Percentiles rank a stretch among this genome's conserved stretches.
These are phyloP conservation scores for Tylopilus vinaceipallidus DNA, from an alignment of 768 basidiomycete genomes.

Conservation along the genomic window DNA sequence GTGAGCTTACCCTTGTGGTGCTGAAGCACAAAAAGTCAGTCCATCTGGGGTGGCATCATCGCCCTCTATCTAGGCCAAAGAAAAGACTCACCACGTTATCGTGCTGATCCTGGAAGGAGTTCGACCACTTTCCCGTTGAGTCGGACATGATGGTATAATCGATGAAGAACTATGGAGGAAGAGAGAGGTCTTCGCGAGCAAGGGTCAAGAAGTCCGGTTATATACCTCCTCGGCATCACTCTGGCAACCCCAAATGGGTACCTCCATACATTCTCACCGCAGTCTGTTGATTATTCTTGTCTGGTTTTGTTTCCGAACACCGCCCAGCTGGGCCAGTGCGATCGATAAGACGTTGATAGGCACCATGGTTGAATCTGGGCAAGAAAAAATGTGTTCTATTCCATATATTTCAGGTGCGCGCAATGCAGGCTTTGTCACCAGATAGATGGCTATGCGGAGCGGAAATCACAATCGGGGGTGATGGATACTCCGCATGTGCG, in stretches of 20 bases:
- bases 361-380: slow-evolving; percentile 8
- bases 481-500: too few species aligned
- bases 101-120: background rate
- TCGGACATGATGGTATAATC: slow-evolving; percentile 13
- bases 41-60: background rate
- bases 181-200: background rate
- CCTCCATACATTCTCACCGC: background rate
- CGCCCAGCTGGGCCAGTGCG: background rate
- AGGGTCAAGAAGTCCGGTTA: slow-evolving; percentile 1
- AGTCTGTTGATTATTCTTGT: slow-evolving; percentile 10
- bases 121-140: too few species aligned
- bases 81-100: slow-evolving; percentile 7
- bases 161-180: background rate
- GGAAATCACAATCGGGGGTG: too few species aligned
- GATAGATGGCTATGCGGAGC: too few species aligned
- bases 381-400: background rate
- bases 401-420: background rate
- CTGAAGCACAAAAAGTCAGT: slow-evolving; percentile 1
- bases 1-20: slow-evolving; percentile 12
- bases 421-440: background rate
- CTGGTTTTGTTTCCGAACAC: slow-evolving; percentile 11
- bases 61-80: background rate
- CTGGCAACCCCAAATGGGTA: slow-evolving; percentile 10
- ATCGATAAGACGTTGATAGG: slow-evolving; percentile 23
- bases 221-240: slow-evolving; percentile 18